A percentile compares a stretch with the other conserved stretches of the same genome.
Conservation (phyloP, 176 grass and related monocot genomes). For the Oryza meyeriana region DNA sequence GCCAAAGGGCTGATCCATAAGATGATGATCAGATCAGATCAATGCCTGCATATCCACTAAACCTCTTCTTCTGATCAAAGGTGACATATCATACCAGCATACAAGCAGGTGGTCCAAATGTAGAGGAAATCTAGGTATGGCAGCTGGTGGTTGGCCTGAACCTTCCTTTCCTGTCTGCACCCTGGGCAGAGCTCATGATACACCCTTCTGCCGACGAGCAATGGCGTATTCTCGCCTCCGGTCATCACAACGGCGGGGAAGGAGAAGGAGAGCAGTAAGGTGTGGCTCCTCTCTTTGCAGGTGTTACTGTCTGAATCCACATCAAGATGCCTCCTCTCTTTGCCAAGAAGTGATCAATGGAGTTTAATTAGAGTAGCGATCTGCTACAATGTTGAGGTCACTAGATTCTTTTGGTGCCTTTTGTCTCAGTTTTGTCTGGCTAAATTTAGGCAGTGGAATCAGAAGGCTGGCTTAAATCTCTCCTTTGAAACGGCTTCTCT, state of each 20-base stretch:
- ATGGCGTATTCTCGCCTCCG: neutral
- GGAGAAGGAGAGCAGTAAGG: neutral
- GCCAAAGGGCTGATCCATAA: neutral
- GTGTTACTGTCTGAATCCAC: neutral
- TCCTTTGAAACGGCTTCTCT: conserved; percentile 1
- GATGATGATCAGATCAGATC: neutral
- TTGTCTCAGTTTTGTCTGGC: conserved; percentile 7
- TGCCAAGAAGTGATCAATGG: conserved; percentile 2
- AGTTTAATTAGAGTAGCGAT: neutral
- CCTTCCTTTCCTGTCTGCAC: conserved; percentile 46
- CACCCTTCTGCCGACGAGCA: conserved; percentile 9
- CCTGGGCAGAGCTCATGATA: conserved; percentile 50
- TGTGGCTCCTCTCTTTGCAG: too few relatives aligned
- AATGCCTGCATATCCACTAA: neutral
- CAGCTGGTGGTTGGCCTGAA: conserved; percentile 18
- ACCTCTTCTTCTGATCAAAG: neutral
- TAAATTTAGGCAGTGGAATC: conserved; percentile 26
- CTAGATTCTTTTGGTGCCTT: neutral
- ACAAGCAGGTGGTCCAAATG: conserved; percentile 45
- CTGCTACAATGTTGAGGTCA: neutral
- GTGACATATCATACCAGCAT: conserved; percentile 23
- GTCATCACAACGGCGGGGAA: neutral
- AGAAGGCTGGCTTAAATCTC: conserved; percentile 1
- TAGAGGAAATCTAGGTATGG: conserved; percentile 54
- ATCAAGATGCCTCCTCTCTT: conserved; percentile 18